Evolutionary conservation across 2,329 filamentous ascomycete species (phyloP), one percentile per base, ranked within the genome.

Genomic region (Paracoccidioides lutzii): DNA sequence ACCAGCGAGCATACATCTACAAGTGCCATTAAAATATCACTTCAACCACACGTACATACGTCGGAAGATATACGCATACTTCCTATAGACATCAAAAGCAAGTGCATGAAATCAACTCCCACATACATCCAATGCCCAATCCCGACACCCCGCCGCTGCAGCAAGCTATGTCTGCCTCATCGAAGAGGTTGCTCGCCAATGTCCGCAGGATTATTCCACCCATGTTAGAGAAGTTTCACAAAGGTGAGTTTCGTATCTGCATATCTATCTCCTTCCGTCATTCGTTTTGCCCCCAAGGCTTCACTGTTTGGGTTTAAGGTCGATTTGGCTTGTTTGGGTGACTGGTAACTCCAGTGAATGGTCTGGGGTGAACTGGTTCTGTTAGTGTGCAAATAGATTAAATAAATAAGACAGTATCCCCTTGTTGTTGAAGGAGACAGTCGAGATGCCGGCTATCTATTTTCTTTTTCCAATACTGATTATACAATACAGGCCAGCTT

Each of bases 221-320:
- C 9, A 88, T 98, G 88, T 80, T 96, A 54, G 88, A 93, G 68
- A 88, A 82, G 67, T 97, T 97, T 69, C 93, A 97, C 74, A 98
- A 98, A 79, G 93, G 91, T 89, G 67, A 50, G 73, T 61, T 10
- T 55, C 52, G 45, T 30, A 10, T 28, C 48, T 12, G 8, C 15
- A n/a, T 5, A 9, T 12, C 22, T 22, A 3, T 12, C 3, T 30
- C 30, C 12, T 7, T 44, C 12, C 12, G 10, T 15, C 12, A 2
- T 14, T 42, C 22, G 22, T 2, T 22, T 22, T 22, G 22, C 22
- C 1, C 22, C 22, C 22, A 22, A 22, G 22, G 22, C 22, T 22
- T 2, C 22, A 22, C 22, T 1, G 22, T 22, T 22, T 22, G 22
- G 22, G 22, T 22, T 22, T 22, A 22, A n/a, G n/a, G n/a, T n/a